Conservation (phyloP, 1,284 basidiomycete species). For the Trametes hirsuta region DNA sequence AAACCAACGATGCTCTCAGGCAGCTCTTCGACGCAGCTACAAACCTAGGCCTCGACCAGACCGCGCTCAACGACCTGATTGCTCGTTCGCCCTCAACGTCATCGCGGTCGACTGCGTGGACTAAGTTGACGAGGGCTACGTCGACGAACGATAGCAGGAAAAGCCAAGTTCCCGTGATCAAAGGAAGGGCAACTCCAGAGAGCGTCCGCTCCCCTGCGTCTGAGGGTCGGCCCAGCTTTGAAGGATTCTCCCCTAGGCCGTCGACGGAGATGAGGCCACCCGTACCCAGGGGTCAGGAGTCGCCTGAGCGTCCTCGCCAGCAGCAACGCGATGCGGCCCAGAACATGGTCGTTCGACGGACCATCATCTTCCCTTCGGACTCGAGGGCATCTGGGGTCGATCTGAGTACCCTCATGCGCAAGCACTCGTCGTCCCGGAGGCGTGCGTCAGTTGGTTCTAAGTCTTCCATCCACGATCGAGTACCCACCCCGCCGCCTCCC, state of each 20-base stretch:
- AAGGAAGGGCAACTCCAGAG: slow-evolving; percentile 27
- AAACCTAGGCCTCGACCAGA: slow-evolving; percentile 73
- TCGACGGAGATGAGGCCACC: slow-evolving; percentile 39
- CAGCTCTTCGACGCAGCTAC: slow-evolving; percentile 77
- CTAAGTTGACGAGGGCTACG: slow-evolving; percentile 47
- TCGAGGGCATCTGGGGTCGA: slow-evolving; percentile 56
- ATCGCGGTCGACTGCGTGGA: slow-evolving; percentile 54
- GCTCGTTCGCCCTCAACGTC: slow-evolving; percentile 69
- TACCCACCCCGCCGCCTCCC: slow-evolving; percentile 81
- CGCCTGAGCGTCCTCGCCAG: slow-evolving; percentile 41
- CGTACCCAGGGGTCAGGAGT: slow-evolving; percentile 40
- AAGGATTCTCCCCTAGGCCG: slow-evolving; percentile 36
- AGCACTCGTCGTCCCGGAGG: slow-evolving; percentile 48
- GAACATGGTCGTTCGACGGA: slow-evolving; percentile 69
- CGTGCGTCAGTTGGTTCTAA: slow-evolving; percentile 56
- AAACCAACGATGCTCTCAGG: slow-evolving; percentile 53
- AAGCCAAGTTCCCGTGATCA: slow-evolving; percentile 28
- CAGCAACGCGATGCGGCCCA: slow-evolving; percentile 37
- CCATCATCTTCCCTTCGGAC: slow-evolving; percentile 76
- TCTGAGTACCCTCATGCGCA: slow-evolving; percentile 54
- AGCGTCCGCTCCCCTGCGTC: slow-evolving; percentile 32
- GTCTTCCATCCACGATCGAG: slow-evolving; percentile 76
- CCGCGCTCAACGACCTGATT: slow-evolving; percentile 68
- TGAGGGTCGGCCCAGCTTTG: slow-evolving; percentile 42
- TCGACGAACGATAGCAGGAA: slow-evolving; percentile 39